Evolutionary conservation across 768 basidiomycete genomes (phyloP), one percentile per base, ranked within the genome.

Genomic region (Crepidotus variabilis): DNA sequence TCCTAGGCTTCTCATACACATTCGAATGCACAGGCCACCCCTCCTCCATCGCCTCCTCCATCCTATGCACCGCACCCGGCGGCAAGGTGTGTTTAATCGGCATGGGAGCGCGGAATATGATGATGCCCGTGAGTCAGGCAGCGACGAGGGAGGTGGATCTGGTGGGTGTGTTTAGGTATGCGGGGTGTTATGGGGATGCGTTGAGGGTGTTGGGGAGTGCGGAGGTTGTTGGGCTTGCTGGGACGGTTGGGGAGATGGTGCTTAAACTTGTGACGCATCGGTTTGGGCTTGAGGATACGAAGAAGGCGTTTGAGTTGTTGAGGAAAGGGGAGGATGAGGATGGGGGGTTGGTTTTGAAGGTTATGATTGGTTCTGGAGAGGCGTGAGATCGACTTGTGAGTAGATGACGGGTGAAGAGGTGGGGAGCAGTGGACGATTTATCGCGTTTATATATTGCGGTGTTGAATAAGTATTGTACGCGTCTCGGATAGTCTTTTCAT

Each of bases 1-100:
- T 43, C 39, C 39, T 20, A 43, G 39, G 39, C 28, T 96, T 93
- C 72, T 94, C 97, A 69, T 78, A 91, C 66, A 88, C 98, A 50
- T 91, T 95, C 65, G 95, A 98, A 71, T 98, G 95, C 72, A 94
- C 94, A 11, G 95, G 95, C 59, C 93, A 92, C 1, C 94, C 96
- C 70, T 79, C 85, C 34, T 92, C 90, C 67, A 92, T 96, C 67
- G 93, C 96, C 68, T 87, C 92, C 84, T 87, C 90, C 51, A 80
- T 95, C 59, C 84, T 90, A 73, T 92, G 87, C 63, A 92, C 94
- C 14, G 77, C 80, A 51, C 78, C 90, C 16, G 95, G 94, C 51
- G 92, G 92, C 50, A 92, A 89, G 67, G 92, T 97, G 55, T 87
- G 93, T 80, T 89, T 94, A 64, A 85, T 98, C 61, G 96, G 96